These are phyloP conservation scores for Leccinum broughii DNA, from an alignment of 768 basidiomycete genomes.

Conservation along the genomic window DNA sequence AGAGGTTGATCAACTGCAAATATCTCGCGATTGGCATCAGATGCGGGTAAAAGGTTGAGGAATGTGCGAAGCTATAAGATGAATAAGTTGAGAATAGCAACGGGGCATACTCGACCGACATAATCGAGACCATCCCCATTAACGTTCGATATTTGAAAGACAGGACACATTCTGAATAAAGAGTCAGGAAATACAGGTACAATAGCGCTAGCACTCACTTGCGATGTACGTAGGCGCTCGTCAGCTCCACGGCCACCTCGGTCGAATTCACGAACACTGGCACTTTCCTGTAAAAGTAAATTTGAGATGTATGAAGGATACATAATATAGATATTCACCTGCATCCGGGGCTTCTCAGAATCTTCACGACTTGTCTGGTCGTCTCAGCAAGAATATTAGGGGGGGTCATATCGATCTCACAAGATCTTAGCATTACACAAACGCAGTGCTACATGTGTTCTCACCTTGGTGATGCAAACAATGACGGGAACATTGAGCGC, in stretches of 20 bases:
- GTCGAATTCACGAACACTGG: constrained; percentile 83
- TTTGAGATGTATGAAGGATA: not conserved
- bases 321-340: constrained; percentile 45
- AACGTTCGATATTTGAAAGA: constrained; percentile 92
- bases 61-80: constrained; percentile 72
- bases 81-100: constrained; percentile 13
- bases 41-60: constrained; percentile 87
- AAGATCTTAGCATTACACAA: constrained; percentile 5
- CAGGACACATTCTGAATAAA: constrained; percentile 73
- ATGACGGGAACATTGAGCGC: constrained; percentile 92
- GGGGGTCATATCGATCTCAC: constrained; percentile 93
- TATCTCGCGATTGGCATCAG: constrained; percentile 79
- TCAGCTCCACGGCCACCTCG: constrained; percentile 79
- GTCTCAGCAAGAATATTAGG: constrained; percentile 90
- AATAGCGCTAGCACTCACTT: constrained; percentile 43
- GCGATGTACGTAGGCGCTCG: constrained; percentile 72
- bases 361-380: constrained; percentile 88
- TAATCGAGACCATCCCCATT: constrained; percentile 88
- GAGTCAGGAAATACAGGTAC: constrained; percentile 2
- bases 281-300: constrained; percentile 53
- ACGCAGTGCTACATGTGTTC: constrained; percentile 4
- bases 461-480: constrained; percentile 91
- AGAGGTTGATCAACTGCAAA: constrained; percentile 78
- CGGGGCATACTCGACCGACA: constrained; percentile 39
- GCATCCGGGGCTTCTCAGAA: constrained; percentile 91